Base-by-base conservation (phyloP, 2,329 filamentous ascomycete species). In the Colletotrichum sp. region DNA sequence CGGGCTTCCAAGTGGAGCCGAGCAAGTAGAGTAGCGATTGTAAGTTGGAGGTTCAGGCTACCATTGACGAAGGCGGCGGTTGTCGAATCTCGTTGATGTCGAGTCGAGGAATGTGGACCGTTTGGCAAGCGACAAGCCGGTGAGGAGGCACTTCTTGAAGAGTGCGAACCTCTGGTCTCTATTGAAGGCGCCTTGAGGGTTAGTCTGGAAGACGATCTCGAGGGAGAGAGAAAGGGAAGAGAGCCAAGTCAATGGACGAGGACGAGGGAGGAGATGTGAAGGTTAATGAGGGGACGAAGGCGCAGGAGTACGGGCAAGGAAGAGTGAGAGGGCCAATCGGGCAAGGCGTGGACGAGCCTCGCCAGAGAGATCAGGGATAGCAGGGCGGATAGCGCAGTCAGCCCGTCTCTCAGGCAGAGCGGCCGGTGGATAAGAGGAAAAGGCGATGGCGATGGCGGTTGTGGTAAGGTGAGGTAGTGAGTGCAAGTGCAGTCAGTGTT, bases 281-380 rank as follows among this genome's bases (percentile, higher is more conserved):
- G 65, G 52, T 62, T 71, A 76, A 74, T 69, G 71, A 74, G 26
- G 61, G 36, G 65, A 66, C 70, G 61, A 34, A 76, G 59, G 71
- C 74, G 26, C 48, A 32, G 58, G 71, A 68, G 56, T 34, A 30
- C 21, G 28, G 43, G 59, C 73, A 56, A 76, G 52, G 65, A 74
- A 76, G 71, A 76, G 10, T 21, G 55, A 36, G 28, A 38, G 67
- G 32, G 38, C 74, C 59, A 71, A 76, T 76, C 26, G 74, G 74
- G 74, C 59, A 69, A 74, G 43, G 74, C 71, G 74, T 55, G 65
- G 71, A 76, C 55, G 65, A 74, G 71, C 71, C 70, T 76, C 74
- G 71, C 74, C 71, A 74, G 38, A 64, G 55, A 64, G 63, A 64
- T 63, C 38, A 73, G 69, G 73, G 69, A 59, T 73, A 32, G 43